phyloP scores from a whole-genome alignment of 768 basidiomycete species.

The Chlorophyllum brunneum region DNA sequence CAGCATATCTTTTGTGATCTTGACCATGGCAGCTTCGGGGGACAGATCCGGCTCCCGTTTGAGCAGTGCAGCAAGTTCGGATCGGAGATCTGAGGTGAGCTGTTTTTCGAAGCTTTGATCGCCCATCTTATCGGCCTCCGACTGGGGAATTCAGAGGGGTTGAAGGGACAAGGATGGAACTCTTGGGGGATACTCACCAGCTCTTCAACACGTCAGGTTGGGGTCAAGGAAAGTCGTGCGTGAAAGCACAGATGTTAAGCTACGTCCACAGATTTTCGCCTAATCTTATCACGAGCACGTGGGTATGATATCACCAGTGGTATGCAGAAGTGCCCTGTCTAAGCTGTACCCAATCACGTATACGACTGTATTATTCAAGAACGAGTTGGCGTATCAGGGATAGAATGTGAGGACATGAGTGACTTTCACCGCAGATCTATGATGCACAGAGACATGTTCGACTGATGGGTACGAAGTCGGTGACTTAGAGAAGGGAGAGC shows the following conservation, averaged over 20 bases:
- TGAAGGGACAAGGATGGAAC: no score
- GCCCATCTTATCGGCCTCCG: background rate
- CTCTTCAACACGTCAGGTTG: no score
- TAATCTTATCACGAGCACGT: conserved; percentile 10
- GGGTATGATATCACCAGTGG: conserved; percentile 4
- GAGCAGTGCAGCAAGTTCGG: conserved; percentile 23
- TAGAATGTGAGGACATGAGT: no score
- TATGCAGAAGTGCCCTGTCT: no score
- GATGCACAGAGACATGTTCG: background rate
- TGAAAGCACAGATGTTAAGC: no score
- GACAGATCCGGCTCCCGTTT: conserved; percentile 24
- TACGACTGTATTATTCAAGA: no score
- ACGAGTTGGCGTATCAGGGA: no score
- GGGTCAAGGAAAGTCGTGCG: no score
- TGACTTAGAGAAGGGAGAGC: conserved; percentile 5
- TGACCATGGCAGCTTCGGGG: conserved; percentile 26
- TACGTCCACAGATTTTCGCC: no score
- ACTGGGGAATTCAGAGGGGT: no score
- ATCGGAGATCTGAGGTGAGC: conserved; percentile 23
- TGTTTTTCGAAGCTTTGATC: conserved; percentile 14
- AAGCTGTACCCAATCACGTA: no score
- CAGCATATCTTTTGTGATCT: conserved; percentile 33
- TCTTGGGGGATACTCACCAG: no score
- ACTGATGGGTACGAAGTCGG: background rate
- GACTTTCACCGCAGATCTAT: background rate